These are phyloP conservation scores for Candida nonsorbophila DNA, from an alignment of 805 yeast species.

Conservation along the genomic window DNA sequence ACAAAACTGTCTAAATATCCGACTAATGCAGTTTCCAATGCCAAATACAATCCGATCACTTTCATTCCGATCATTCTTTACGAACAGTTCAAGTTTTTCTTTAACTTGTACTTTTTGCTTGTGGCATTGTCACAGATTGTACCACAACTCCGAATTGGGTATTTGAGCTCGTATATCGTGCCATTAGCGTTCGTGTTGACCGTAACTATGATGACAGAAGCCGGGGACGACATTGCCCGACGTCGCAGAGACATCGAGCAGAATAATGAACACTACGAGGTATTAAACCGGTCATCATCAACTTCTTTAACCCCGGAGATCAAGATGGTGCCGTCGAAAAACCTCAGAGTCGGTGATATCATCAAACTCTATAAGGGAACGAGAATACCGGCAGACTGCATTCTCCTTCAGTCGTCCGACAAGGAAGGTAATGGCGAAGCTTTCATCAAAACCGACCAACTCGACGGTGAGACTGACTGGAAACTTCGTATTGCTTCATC, in stretches of 20 bases:
- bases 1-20: slow-evolving; percentile 33
- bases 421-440: slow-evolving; percentile 74
- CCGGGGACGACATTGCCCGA: slow-evolving; percentile 87
- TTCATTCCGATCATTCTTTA: slow-evolving; percentile 85
- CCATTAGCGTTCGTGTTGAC: slow-evolving; percentile 90
- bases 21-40: slow-evolving; percentile 84
- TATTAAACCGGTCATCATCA: slow-evolving; percentile 32
- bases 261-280: slow-evolving; percentile 77
- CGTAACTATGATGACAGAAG: slow-evolving; percentile 95
- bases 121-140: slow-evolving; percentile 93
- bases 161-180: slow-evolving; percentile 84
- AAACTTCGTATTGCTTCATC: slow-evolving; percentile 77
- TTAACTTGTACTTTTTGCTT: slow-evolving; percentile 82
- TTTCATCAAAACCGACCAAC: slow-evolving; percentile 93
- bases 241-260: slow-evolving; percentile 87
- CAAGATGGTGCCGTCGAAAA: slow-evolving; percentile 43
- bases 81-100: slow-evolving; percentile 96
- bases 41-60: slow-evolving; percentile 84
- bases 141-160: slow-evolving; percentile 89
- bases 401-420: slow-evolving; percentile 71
- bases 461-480: slow-evolving; percentile 99
- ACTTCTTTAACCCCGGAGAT: slow-evolving; percentile 16
- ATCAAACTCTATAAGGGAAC: slow-evolving; percentile 73
- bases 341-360: slow-evolving; percentile 80
- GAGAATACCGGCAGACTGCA: slow-evolving; percentile 91